These are phyloP conservation scores for Aaosphaeria pasadenensis DNA, from an alignment of 2,329 filamentous ascomycete species.

Conservation along the genomic window DNA sequence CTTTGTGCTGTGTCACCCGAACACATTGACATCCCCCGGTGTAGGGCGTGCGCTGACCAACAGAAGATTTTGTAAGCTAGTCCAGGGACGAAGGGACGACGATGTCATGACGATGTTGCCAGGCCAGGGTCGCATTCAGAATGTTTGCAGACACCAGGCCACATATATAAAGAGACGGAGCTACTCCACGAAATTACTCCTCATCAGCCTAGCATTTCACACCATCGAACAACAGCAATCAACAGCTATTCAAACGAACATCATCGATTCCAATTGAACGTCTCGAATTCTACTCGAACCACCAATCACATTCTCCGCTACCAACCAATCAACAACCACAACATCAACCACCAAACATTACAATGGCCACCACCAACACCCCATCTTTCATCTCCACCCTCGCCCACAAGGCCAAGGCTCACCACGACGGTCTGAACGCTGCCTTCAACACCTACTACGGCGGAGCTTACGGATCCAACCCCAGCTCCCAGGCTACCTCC, in stretches of 20 bases:
- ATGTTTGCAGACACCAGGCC: background rate
- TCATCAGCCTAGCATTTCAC: no score
- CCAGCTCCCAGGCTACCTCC: background rate
- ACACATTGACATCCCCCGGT: no score
- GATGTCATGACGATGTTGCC: background rate
- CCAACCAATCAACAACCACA: background rate
- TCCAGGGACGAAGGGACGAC: background rate
- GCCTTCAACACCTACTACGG: conserved; percentile 6
- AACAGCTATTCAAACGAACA: background rate
- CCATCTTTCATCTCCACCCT: conserved; percentile 77
- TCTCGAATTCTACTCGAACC: background rate
- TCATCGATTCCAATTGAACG: background rate
- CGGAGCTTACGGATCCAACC: background rate
- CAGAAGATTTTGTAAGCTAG: background rate
- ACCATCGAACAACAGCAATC: no score
- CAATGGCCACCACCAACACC: background rate
- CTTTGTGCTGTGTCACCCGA: no score
- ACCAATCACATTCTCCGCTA: background rate
- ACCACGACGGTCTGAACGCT: conserved; percentile 54
- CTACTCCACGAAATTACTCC: no score
- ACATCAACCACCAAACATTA: background rate
- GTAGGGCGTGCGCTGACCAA: background rate
- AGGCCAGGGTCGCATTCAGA: background rate
- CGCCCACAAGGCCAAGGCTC: conserved; percentile 98
- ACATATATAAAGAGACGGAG: background rate